Percentiles rank a stretch among this genome's conserved stretches.
phyloP scores from a whole-genome alignment of 2,329 filamentous ascomycete species.

The Periconia digitata region DNA sequence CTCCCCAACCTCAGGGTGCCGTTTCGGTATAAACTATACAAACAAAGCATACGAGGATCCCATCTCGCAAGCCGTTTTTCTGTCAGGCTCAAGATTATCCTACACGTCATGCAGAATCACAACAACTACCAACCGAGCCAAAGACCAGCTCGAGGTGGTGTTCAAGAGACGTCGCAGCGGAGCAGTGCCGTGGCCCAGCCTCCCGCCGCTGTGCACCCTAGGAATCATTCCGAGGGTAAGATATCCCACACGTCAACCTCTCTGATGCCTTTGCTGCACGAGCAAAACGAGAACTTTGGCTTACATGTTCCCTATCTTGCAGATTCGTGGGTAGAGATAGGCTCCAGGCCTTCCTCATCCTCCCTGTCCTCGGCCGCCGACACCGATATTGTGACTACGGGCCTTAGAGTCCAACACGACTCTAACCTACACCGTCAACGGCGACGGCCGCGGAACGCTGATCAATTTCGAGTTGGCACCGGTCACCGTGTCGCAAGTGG shows the following conservation, averaged over 20 bases:
- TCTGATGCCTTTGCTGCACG: background rate
- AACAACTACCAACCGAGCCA: conserved; percentile 22
- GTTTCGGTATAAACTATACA: background rate
- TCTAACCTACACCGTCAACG: conserved; percentile 64
- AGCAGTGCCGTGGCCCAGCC: conserved; percentile 24
- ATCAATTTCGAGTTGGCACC: conserved; percentile 37
- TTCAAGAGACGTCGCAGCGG: conserved; percentile 18
- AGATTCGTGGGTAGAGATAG: conserved; percentile 97
- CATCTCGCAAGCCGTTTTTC: conserved; percentile 12
- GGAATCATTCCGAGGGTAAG: conserved; percentile 33
- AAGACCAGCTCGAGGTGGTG: conserved; percentile 17
- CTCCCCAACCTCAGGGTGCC: background rate
- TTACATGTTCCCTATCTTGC: conserved; percentile 23
- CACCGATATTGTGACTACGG: conserved; percentile 82
- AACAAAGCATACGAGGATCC: conserved; percentile 11
- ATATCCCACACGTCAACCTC: background rate
- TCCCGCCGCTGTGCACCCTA: conserved; percentile 18
- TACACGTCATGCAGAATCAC: conserved; percentile 27
- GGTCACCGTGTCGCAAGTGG: conserved; percentile 47
- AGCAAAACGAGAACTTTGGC: conserved; percentile 5
- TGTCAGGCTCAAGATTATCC: background rate
- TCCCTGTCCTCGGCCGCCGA: conserved; percentile 83
- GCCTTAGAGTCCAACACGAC: conserved; percentile 72
- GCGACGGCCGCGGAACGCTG: conserved; percentile 45
- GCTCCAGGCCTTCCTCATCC: conserved; percentile 89